A percentile compares a stretch with the other conserved stretches of the same genome.
These are phyloP conservation scores for Trichoderma virens DNA, from an alignment of 495 filamentous ascomycete genomes.

Conservation along the genomic window DNA sequence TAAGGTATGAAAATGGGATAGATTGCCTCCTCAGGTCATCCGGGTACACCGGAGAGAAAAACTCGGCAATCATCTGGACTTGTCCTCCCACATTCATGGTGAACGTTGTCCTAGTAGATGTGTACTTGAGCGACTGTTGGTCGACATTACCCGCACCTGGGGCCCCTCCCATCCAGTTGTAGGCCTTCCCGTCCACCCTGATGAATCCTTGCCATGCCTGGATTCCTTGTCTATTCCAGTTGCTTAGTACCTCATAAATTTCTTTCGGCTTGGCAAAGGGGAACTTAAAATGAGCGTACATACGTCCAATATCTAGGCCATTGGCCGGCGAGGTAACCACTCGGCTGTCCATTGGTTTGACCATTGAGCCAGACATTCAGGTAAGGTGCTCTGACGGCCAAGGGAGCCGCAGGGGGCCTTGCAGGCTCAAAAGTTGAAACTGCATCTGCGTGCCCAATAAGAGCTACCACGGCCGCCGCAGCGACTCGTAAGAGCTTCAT, in stretches of 20 bases:
- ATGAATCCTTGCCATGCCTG: slow-evolving; percentile 69
- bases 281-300: slow-evolving; percentile 37
- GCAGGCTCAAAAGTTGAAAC: slow-evolving; percentile 34
- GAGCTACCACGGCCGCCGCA: background rate
- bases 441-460: background rate
- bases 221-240: slow-evolving; percentile 58
- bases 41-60: slow-evolving; percentile 82
- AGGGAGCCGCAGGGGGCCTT: slow-evolving; percentile 68
- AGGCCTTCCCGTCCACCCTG: slow-evolving; percentile 43
- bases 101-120: slow-evolving; percentile 80
- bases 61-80: slow-evolving; percentile 67
- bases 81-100: slow-evolving; percentile 63
- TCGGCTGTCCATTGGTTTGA: slow-evolving; percentile 59
- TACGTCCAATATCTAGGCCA: slow-evolving; percentile 47
- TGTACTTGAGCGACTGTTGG: slow-evolving; percentile 59
- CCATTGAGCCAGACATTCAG: slow-evolving; percentile 70
- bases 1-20: slow-evolving; percentile 79
- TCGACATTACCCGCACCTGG: slow-evolving; percentile 37
- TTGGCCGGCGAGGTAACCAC: slow-evolving; percentile 64
- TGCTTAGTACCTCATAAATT: slow-evolving; percentile 48
- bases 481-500: slow-evolving; percentile 4
- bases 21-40: slow-evolving; percentile 79
- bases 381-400: slow-evolving; percentile 77
- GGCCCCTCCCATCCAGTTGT: slow-evolving; percentile 58
- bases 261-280: slow-evolving; percentile 29